phyloP scores from a whole-genome alignment of 768 basidiomycete species.

The Kwoniella heveanensis region DNA sequence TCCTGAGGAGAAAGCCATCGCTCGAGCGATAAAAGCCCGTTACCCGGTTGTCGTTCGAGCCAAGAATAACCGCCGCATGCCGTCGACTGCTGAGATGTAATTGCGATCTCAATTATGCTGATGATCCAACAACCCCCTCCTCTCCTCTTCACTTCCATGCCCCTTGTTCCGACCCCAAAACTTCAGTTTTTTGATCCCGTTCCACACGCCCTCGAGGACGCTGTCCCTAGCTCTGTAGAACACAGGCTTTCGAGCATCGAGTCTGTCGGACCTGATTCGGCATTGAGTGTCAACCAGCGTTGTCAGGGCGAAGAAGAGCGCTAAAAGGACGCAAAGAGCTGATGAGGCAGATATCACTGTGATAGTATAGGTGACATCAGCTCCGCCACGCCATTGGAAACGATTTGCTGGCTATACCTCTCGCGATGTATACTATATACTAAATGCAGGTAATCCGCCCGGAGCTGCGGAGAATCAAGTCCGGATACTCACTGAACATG shows the following conservation, averaged over 20 bases:
- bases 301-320: constrained; percentile 65
- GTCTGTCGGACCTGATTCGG: constrained; percentile 54
- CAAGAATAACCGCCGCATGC: too few relatives aligned
- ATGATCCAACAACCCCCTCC: constrained; percentile 34
- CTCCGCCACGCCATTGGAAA: too few relatives aligned
- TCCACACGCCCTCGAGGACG: constrained; percentile 33
- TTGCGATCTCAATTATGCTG: not conserved
- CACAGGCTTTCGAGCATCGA: constrained; percentile 47
- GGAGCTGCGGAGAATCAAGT: too few relatives aligned
- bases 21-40: too few relatives aligned
- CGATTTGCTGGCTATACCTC: too few relatives aligned
- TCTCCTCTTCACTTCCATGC: constrained; percentile 34
- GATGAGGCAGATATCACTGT: constrained; percentile 74
- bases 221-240: constrained; percentile 48
- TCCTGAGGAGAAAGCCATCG: too few relatives aligned
- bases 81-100: too few relatives aligned
- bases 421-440: too few relatives aligned
- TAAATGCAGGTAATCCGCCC: too few relatives aligned
- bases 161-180: constrained; percentile 27
- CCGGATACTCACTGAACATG: constrained; percentile 70
- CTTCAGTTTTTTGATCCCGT: constrained; percentile 32
- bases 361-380: too few relatives aligned
- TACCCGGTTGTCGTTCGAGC: too few relatives aligned
- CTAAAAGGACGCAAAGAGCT: constrained; percentile 68
- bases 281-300: constrained; percentile 65